Percentiles rank a stretch among this genome's conserved stretches.
These are phyloP conservation scores for Aphanoascus verrucosus DNA, from an alignment of 2,329 filamentous ascomycete species.

Conservation along the genomic window DNA sequence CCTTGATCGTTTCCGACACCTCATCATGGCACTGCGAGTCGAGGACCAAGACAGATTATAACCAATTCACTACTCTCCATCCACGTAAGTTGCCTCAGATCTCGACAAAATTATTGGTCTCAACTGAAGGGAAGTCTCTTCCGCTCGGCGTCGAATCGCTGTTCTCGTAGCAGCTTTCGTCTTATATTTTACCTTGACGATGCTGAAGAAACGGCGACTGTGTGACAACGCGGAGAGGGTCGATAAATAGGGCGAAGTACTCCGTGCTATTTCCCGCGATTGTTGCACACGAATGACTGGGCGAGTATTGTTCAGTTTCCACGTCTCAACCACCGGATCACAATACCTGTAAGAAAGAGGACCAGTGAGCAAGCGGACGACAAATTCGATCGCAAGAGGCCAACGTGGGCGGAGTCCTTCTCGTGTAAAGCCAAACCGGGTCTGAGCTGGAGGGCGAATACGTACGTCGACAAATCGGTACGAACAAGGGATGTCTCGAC, in stretches of 20 bases:
- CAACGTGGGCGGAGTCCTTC: not conserved
- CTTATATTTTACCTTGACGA: not conserved
- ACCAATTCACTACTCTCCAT: slow-evolving; percentile 8
- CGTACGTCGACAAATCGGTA: not conserved
- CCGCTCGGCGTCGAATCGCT: not conserved
- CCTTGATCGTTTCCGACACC: slow-evolving; percentile 37
- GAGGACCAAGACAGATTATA: slow-evolving; percentile 8
- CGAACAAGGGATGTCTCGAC: not conserved
- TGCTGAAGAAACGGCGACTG: not conserved
- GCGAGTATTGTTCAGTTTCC: not conserved
- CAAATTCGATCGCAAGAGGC: not conserved
- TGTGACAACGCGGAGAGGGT: slow-evolving; percentile 2
- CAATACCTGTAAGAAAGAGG: not conserved
- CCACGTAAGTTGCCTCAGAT: slow-evolving; percentile 6
- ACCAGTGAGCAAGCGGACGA: not conserved
- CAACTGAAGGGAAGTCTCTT: not conserved
- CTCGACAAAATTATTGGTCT: not conserved
- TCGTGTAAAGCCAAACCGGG: not conserved
- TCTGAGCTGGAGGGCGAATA: not conserved
- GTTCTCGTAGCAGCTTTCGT: not conserved
- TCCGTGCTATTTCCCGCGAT: not conserved
- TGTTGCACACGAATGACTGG: not conserved
- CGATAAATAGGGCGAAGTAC: not conserved
- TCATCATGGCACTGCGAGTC: slow-evolving; percentile 30
- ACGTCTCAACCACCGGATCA: not conserved